Evolutionary conservation across 2,329 filamentous ascomycete genomes (phyloP), one percentile per base, ranked within the genome.

Genomic region (Ophiostoma triangulosporum): DNA sequence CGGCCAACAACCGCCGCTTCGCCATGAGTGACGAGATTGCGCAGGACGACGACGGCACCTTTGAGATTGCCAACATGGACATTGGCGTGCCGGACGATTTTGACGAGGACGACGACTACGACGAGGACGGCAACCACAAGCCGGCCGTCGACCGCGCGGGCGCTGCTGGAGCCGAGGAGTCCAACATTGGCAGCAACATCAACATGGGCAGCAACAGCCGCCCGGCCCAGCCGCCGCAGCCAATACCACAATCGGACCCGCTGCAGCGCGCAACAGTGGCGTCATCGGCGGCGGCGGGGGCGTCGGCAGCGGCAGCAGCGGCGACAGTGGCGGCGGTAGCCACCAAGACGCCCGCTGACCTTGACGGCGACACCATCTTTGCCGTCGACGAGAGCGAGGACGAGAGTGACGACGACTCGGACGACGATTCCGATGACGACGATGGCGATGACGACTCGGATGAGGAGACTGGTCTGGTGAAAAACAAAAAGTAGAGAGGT

Each of bases 1-100:
- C 91, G 22, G 89, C 86, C 51, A 97, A 98, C 70, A 98, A 98
- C 71, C 80, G 90, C 62, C 81, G 93, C 54, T 98, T 98, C 63
- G 93, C 93, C 58, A 98, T 98, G 93, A 95, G 88, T 70, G 93
- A 98, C 64, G 93, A 98, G 79, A 84, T 98, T 64, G 91, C 93
- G 3, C 93, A 97, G 77, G 93, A 98, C 63, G 93, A 98, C 62
- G 91, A 97, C 64, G 93, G 93, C 33, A 79, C 75, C 46, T 98
- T 98, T 66, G 93, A 97, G 65, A 94, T 98, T 65, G 86, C 86
- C 49, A 94, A 93, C 57, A 84, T 98, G 57, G 93, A 93, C 54
- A 85, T 98, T 57, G 88, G 88, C 51, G 86, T 88, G 50, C 78
- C 78, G 3, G 81, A 81, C 52, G 78, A 81, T 58, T 80, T 75